These are phyloP conservation scores for Penicillium hordei DNA, from an alignment of 2,329 filamentous ascomycete species.

Conservation along the genomic window DNA sequence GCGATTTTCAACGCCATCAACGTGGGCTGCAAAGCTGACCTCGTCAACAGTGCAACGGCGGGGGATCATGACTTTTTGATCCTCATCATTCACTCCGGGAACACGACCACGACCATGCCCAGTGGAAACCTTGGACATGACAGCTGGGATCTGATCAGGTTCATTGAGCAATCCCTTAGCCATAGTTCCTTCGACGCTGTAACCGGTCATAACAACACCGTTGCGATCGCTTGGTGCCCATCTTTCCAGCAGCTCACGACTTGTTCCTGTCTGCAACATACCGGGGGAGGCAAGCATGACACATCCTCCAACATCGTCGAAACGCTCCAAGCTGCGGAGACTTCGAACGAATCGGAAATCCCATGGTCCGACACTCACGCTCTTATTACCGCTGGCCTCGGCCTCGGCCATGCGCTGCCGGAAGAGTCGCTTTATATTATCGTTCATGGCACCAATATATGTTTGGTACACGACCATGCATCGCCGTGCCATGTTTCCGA, in stretches of 20 bases:
- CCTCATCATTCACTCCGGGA: slow-evolving; percentile 62
- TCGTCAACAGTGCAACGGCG: slow-evolving; percentile 90
- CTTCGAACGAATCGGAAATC: slow-evolving; percentile 94
- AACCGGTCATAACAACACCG: slow-evolving; percentile 97
- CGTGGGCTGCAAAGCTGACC: slow-evolving; percentile 93
- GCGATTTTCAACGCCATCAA: slow-evolving; percentile 91
- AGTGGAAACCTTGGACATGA: slow-evolving; percentile 71
- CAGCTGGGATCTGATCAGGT: slow-evolving; percentile 88
- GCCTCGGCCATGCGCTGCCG: slow-evolving; percentile 88
- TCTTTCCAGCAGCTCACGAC: slow-evolving; percentile 84
- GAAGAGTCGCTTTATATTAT: slow-evolving; percentile 97
- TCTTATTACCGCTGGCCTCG: slow-evolving; percentile 78
- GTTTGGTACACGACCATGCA: slow-evolving; percentile 99
- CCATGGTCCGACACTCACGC: slow-evolving; percentile 71
- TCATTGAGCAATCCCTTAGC: slow-evolving; percentile 93
- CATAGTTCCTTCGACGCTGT: slow-evolving; percentile 98
- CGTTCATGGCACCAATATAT: slow-evolving; percentile 97
- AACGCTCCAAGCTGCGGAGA: slow-evolving; percentile 87
- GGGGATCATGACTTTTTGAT: slow-evolving; percentile 89
- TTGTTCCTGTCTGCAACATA: slow-evolving; percentile 97
- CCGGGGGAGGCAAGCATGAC: slow-evolving; percentile 97
- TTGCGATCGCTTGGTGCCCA: slow-evolving; percentile 98
- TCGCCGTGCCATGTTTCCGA: slow-evolving; percentile 88
- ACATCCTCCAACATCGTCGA: slow-evolving; percentile 92
- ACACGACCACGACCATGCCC: slow-evolving; percentile 57